These are phyloP conservation scores for Candida manassasensis DNA, from an alignment of 805 yeast species.

Conservation along the genomic window DNA sequence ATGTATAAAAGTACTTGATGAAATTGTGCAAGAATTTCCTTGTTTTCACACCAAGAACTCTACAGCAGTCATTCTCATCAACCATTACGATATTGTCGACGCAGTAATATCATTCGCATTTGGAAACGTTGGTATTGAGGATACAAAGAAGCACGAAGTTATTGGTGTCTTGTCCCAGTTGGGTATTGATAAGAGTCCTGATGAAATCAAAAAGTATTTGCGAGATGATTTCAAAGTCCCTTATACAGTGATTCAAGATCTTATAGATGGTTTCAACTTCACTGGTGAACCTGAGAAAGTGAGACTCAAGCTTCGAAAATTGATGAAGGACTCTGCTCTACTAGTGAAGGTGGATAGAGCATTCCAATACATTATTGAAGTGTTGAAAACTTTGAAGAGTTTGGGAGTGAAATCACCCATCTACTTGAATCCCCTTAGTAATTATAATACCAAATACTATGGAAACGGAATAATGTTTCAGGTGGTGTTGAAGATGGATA, in stretches of 20 bases:
- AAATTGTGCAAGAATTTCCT: conserved; percentile 61
- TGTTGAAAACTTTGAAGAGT: conserved; percentile 48
- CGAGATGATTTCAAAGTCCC: conserved; percentile 65
- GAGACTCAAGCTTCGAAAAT: conserved; percentile 53
- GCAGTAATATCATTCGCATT: conserved; percentile 61
- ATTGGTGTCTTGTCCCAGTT: conserved; percentile 70
- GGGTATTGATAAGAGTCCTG: conserved; percentile 62
- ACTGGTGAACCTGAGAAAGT: conserved; percentile 64
- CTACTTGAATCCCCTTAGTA: conserved; percentile 74
- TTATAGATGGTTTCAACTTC: conserved; percentile 72
- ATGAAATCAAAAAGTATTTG: conserved; percentile 44
- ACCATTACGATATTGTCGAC: conserved; percentile 77
- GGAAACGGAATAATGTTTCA: conserved; percentile 85
- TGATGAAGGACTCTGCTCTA: conserved; percentile 72
- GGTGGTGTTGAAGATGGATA: conserved; percentile 63
- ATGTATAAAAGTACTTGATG: conserved; percentile 75
- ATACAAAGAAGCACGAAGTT: conserved; percentile 56
- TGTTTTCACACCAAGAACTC: conserved; percentile 49
- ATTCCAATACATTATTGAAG: conserved; percentile 55
- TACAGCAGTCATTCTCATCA: conserved; percentile 58
- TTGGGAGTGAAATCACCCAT: conserved; percentile 58
- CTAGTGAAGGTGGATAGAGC: conserved; percentile 58
- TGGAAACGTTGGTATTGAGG: conserved; percentile 71
- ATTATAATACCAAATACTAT: conserved; percentile 78
- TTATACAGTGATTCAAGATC: conserved; percentile 75